Base-by-base conservation (phyloP, 2,329 filamentous ascomycete genomes). In the Ophiocordyceps camponoti-saundersi region DNA sequence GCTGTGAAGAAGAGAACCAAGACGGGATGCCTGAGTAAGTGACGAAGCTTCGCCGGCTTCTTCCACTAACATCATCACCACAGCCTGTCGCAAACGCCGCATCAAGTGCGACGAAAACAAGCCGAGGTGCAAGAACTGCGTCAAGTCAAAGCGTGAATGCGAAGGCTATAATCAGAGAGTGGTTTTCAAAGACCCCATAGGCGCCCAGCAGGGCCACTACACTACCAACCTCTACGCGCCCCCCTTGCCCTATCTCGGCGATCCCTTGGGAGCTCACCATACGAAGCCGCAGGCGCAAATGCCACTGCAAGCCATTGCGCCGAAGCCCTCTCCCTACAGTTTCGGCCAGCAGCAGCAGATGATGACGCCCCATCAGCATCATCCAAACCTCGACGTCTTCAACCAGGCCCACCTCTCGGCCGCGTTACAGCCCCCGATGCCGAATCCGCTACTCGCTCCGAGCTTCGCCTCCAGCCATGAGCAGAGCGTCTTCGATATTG, bases 81-180 rank as follows among this genome's bases (percentile, higher is more conserved):
- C 59, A 89, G 85, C 92, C 48, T 98, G 92, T 65, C 83, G 92
- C 52, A 90, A 85, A 65, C 82, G 92, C 46, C 84, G 92, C 51
- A 96, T 98, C 65, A 98, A 96, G 65, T 98, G 92, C 63, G 92
- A 92, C 51, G 92, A 96, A 62, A 85, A 87, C 56, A 77, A 82
- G 45, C 86, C 86, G 23, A 82, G 75, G 26, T 92, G 86, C 64
- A 79, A 74, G 57, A 93, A 93, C 58, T 93, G 86, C 65, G 79
- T 84, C 66, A 92, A 90, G 59, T 90, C 85, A 18, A 90, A 89
- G 63, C 75, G 86, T 15, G 71, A 79, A 53, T 93, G 86, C 60
- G 85, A 92, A 61, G 86, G 86, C 46, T 92, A 92, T 61, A 87
- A 79, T 54, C 82, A 86, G 60, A 77, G 82, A 44, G 79, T 92